These are phyloP conservation scores for Cordyceps militaris DNA, from an alignment of 2,329 filamentous ascomycete species.

Conservation along the genomic window DNA sequence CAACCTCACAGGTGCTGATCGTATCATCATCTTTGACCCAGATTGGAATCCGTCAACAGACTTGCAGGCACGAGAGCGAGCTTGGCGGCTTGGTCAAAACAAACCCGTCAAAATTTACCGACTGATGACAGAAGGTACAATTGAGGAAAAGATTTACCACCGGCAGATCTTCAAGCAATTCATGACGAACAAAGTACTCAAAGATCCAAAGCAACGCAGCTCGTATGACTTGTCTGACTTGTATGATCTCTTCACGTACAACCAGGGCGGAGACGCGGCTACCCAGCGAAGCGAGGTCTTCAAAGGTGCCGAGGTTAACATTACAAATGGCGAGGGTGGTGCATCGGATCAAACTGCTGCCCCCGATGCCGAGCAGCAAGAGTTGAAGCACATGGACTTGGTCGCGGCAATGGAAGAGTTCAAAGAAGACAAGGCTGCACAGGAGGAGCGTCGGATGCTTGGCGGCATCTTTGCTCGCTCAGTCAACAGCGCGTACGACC, in stretches of 20 bases:
- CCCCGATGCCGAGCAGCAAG: conserved; percentile 28
- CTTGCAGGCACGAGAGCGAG: conserved; percentile 86
- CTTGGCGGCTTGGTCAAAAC: conserved; percentile 93
- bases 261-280: conserved; percentile 42
- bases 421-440: conserved; percentile 42
- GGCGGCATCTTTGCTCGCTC: conserved; percentile 82
- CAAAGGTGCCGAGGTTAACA: conserved; percentile 68
- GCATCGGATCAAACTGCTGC: conserved; percentile 4
- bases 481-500: conserved; percentile 86
- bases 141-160: conserved; percentile 99
- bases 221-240: conserved; percentile 85
- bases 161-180: conserved; percentile 99
- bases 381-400: conserved; percentile 48
- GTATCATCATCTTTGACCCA: conserved; percentile 96
- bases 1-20: conserved; percentile 88
- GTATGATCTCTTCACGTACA: conserved; percentile 77
- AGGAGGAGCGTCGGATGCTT: conserved; percentile 71
- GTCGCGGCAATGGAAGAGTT: conserved; percentile 61
- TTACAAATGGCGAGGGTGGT: conserved; percentile 16
- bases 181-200: conserved; percentile 90
- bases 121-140: conserved; percentile 95
- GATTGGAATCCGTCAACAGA: conserved; percentile 99
- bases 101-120: conserved; percentile 93
- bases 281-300: conserved; percentile 85
- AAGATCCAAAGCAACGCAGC: conserved; percentile 87